Conservation (phyloP, 2,329 filamentous ascomycete genomes). For the Ophiostoma tasmaniense region DNA sequence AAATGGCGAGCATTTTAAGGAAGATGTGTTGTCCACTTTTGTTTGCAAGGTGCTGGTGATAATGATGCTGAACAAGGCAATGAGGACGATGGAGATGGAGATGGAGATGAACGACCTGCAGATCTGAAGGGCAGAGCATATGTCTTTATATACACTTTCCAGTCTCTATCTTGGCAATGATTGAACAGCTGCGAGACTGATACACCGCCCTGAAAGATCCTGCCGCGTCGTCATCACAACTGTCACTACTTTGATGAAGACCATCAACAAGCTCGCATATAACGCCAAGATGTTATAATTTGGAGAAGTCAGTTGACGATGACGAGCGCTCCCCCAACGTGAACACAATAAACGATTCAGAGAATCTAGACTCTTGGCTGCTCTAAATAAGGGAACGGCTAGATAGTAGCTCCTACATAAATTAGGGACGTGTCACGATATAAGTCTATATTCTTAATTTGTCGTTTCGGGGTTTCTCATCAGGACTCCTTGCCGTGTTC, state of each 20-base stretch:
- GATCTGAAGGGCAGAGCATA: background rate
- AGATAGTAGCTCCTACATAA: background rate
- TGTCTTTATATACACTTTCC: background rate
- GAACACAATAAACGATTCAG: background rate
- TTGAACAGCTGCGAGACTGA: background rate
- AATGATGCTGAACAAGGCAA: no score
- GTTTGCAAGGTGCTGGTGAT: background rate
- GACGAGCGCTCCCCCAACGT: background rate
- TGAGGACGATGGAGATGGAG: background rate
- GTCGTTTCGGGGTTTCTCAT: background rate
- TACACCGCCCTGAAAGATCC: background rate
- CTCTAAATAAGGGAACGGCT: background rate
- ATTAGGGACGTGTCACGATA: background rate
- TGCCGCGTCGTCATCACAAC: background rate
- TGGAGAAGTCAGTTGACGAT: background rate
- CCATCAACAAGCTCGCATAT: background rate
- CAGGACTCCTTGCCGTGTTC: background rate
- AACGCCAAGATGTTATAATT: background rate
- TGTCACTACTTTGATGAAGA: background rate
- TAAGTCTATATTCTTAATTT: background rate
- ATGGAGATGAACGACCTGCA: background rate
- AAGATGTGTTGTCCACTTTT: background rate
- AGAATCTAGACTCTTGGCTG: background rate
- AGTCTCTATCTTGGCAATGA: background rate
- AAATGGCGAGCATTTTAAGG: background rate